Base-by-base conservation (phyloP, 202 grass and related monocot species). In the Carex arenaria region DNA sequence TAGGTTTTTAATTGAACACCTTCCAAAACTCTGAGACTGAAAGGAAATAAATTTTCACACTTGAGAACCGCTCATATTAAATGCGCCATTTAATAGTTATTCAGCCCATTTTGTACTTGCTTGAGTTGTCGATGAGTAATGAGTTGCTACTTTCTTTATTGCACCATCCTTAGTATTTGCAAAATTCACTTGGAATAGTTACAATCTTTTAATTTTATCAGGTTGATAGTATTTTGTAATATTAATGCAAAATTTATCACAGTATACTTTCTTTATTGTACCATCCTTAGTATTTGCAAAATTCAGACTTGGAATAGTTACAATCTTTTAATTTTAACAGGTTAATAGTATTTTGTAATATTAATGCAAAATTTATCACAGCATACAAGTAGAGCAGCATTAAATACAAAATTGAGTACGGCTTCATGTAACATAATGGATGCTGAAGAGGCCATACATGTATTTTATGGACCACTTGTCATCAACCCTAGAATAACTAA, bases 21-120 rank as follows among this genome's bases (percentile, higher is more conserved):
- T 43, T 23, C 6, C 71, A 80, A 23, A 80, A 64, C 57, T 80
- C 82, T 30, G 22, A 60, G 49, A 20, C 64, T 55, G 52, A 75
- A 64, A 76, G 53, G 57, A 75, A 75, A 84, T 73, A 84, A 84
- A 74, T 84, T 75, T 73, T 84, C 83, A 84, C 83, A 84, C 72
- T 64, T 74, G 82, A 77, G 67, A 65, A 72, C 20, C 70, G 22
- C 54, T 76, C 83, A 62, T 18, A 47, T 84, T 84, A 30, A 84
- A 84, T 77, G 83, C 83, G 18, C 30, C 83, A 77, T 84, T 77
- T 84, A 84, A 61, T 84, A 43, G 43, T 53, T 65, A 63, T 76
- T 31, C 80, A 68, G 18, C 62, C 15, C 43, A 79, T 61, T 34
- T 82, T 82, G 79, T 84, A 84, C 82, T 63, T 84, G 66, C 54